These are phyloP conservation scores for Linum tenue DNA, from an alignment of 345 rosid species.

Conservation along the genomic window DNA sequence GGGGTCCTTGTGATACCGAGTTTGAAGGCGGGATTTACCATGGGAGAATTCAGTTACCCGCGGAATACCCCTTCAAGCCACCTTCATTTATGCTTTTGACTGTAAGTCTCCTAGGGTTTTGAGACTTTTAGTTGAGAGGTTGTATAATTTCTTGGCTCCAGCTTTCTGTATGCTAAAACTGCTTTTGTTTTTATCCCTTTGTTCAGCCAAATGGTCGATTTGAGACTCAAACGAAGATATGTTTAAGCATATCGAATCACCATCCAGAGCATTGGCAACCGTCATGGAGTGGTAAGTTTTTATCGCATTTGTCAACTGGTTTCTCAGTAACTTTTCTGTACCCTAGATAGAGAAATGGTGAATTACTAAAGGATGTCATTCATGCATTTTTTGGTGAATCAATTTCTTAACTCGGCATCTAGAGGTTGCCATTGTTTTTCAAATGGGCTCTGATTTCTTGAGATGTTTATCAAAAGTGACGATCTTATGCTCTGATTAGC, in stretches of 20 bases:
- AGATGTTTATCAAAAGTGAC: no score
- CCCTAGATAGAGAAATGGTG: background rate
- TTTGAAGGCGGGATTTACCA: constrained; percentile 98
- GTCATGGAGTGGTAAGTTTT: constrained; percentile 82
- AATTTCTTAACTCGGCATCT: no score
- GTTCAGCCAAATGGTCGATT: constrained; percentile 88
- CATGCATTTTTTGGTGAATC: no score
- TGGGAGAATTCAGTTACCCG: constrained; percentile 90
- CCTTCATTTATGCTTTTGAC: constrained; percentile 90
- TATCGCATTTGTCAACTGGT: background rate
- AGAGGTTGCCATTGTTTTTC: no score
- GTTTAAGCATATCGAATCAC: constrained; percentile 91
- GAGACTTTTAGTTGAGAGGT: background rate
- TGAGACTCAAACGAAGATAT: constrained; percentile 86
- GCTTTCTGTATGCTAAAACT: constrained; percentile 11
- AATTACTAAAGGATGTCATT: no score
- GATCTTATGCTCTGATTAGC: background rate
- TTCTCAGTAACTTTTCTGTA: background rate
- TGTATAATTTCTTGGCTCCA: background rate
- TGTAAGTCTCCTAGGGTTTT: constrained; percentile 23
- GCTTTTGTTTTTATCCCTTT: background rate
- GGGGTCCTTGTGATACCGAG: constrained; percentile 75
- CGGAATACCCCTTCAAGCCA: constrained; percentile 96
- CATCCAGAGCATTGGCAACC: constrained; percentile 99
- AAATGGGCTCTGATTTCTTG: no score